phyloP scores from a whole-genome alignment of 352 stramenopile species.

The Phytophthora macrochlamydospora region DNA sequence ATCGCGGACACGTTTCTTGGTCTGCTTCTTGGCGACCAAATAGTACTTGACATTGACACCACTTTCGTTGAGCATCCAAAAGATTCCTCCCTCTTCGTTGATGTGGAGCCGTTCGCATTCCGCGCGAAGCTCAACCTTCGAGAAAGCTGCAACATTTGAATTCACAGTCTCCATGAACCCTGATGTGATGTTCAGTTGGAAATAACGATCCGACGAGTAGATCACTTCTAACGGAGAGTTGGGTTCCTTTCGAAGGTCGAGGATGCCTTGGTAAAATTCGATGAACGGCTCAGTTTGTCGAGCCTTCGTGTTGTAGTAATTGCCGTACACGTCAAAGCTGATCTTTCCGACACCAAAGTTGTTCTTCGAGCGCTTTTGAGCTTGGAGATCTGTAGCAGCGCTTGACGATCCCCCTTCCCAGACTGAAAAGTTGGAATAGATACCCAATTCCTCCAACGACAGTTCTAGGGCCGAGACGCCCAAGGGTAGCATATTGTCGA shows the following conservation, averaged over 20 bases:
- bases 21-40: slow-evolving; percentile 74
- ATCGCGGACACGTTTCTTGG: slow-evolving; percentile 46
- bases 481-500: slow-evolving; percentile 82
- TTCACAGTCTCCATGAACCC: slow-evolving; percentile 87
- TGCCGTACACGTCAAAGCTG: slow-evolving; percentile 85
- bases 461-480: slow-evolving; percentile 79
- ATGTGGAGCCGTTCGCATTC: slow-evolving; percentile 72
- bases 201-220: slow-evolving; percentile 83
- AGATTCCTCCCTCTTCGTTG: slow-evolving; percentile 81
- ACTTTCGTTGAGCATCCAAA: slow-evolving; percentile 87
- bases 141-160: slow-evolving; percentile 66
- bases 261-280: slow-evolving; percentile 82
- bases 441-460: slow-evolving; percentile 75
- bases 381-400: slow-evolving; percentile 38
- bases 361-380: slow-evolving; percentile 55
- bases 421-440: slow-evolving; percentile 75
- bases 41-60: slow-evolving; percentile 84
- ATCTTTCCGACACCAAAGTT: slow-evolving; percentile 78
- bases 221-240: slow-evolving; percentile 65
- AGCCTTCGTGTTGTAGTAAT: slow-evolving; percentile 87
- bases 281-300: slow-evolving; percentile 85
- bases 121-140: slow-evolving; percentile 51
- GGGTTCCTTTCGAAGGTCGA: slow-evolving; percentile 82
- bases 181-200: slow-evolving; percentile 86
- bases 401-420: slow-evolving; percentile 60